phyloP scores from a whole-genome alignment of 2,329 filamentous ascomycete species.

The Gaeumannomyces tritici region DNA sequence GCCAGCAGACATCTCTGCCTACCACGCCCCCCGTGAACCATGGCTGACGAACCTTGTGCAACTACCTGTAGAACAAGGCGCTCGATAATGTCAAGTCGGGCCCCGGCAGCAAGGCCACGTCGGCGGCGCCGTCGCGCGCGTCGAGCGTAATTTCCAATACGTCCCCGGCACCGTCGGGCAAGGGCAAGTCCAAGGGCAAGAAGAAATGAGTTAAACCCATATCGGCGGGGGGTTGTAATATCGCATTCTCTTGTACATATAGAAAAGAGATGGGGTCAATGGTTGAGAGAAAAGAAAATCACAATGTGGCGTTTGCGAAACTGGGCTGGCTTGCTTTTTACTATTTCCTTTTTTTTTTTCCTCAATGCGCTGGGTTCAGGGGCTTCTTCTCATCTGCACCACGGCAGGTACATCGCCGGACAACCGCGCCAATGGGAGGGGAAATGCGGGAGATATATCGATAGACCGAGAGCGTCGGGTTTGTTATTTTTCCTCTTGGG shows the following conservation, averaged over 20 bases:
- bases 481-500: not conserved
- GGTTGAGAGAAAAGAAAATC: not conserved
- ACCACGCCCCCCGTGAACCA: not conserved
- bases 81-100: constrained; percentile 76
- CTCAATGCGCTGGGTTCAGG: not conserved
- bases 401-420: not conserved
- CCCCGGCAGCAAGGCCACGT: constrained; percentile 62
- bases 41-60: constrained; percentile 3
- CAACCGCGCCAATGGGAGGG: not conserved
- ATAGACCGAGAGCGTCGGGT: not conserved
- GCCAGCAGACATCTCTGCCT: not conserved
- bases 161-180: constrained; percentile 32
- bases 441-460: not conserved
- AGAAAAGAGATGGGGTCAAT: not conserved
- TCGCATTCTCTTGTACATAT: not conserved
- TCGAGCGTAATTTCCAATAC: constrained; percentile 76
- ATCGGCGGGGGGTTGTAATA: too few relatives aligned
- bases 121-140: constrained; percentile 70
- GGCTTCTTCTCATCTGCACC: not conserved
- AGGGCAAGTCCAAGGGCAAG: constrained; percentile 38
- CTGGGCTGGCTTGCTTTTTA: not conserved
- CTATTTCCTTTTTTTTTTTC: not conserved
- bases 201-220: constrained; percentile 31
- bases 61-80: constrained; percentile 78
- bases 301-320: not conserved